Evolutionary conservation across 495 filamentous ascomycete species (phyloP), one percentile per base, ranked within the genome.

Genomic region (Aspergillus campestris): DNA sequence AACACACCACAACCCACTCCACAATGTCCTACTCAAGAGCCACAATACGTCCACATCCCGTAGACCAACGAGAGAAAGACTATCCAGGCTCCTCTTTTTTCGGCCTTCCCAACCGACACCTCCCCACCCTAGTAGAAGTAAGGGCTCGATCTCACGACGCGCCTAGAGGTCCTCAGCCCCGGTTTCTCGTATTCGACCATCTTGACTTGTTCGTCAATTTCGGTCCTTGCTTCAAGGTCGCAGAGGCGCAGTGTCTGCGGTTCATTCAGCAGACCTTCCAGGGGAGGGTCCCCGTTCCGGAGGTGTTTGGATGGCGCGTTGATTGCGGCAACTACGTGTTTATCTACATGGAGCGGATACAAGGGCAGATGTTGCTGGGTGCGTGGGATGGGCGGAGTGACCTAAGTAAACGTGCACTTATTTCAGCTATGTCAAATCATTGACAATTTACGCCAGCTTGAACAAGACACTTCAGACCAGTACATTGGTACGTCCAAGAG

Each of bases 291-390:
- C 70, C 71, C 18, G 66, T 72, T 8, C 71, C 71, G 2, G 70
- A 78, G 44, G 47, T 74, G 15, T 74, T 67, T 55, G 67, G 69
- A 6, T 75, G 69, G 68, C 57, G 59, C 15, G 56, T 62, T 28
- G 70, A 74, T 44, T 53, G 55, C 8, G 51, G 58, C 18, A 53
- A 64, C 40, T 48, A 53, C 42, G 56, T 61, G 1, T 76, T 74
- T 48, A 67, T 73, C 32, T 73, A 73, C 40, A 73, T 75, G 70
- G 59, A 78, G 47, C 49, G 66, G 24, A 62, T 74, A 13, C 30
- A 56, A 40, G 71, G 71, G 31, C 55, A 47, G 11, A 65, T 62
- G 2, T 46, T 74, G 24, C 39, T 59, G 10, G 53, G 67, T 33
- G 41, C 52, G 7, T 74, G 68, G 70, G 52, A 56, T 31, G 29